Conservation (phyloP, 2,329 filamentous ascomycete genomes). For the Talaromyces albobiverticillius region DNA sequence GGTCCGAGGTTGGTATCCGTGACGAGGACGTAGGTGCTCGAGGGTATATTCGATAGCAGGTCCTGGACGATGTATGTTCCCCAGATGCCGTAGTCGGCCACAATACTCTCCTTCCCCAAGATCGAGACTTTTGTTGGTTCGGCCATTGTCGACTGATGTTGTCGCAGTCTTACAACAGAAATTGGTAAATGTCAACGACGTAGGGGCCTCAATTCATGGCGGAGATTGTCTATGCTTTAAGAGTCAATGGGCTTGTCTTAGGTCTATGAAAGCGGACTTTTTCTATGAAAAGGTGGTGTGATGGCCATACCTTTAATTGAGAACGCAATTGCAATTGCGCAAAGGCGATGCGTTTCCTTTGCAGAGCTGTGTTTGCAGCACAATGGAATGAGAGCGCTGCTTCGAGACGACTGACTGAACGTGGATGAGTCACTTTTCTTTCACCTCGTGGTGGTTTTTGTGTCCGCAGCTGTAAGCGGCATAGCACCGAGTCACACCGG, state of each 20-base stretch:
- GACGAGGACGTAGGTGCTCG: constrained; percentile 92
- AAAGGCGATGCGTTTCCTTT: too few relatives aligned
- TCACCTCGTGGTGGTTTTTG: too few relatives aligned
- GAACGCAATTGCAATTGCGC: too few relatives aligned
- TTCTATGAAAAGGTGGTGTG: too few relatives aligned
- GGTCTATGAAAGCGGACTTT: neutral
- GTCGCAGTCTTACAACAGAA: neutral
- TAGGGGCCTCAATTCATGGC: constrained; percentile 13
- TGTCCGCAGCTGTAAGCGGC: too few relatives aligned
- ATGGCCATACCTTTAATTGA: too few relatives aligned
- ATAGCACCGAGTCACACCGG: too few relatives aligned
- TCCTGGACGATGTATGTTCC: constrained; percentile 76
- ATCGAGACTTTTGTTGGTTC: constrained; percentile 69
- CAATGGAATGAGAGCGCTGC: too few relatives aligned
- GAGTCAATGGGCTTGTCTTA: too few relatives aligned
- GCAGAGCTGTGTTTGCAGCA: too few relatives aligned
- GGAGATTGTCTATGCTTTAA: neutral
- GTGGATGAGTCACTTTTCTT: too few relatives aligned
- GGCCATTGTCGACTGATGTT: constrained; percentile 22
- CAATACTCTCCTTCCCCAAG: constrained; percentile 82
- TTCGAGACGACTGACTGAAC: too few relatives aligned
- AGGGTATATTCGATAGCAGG: constrained; percentile 70
- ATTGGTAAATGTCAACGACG: neutral
- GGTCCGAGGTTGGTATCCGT: constrained; percentile 90
- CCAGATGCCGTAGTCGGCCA: constrained; percentile 91